phyloP scores from a whole-genome alignment of 192 early-diverging fungal species.

The Linderina pennispora region DNA sequence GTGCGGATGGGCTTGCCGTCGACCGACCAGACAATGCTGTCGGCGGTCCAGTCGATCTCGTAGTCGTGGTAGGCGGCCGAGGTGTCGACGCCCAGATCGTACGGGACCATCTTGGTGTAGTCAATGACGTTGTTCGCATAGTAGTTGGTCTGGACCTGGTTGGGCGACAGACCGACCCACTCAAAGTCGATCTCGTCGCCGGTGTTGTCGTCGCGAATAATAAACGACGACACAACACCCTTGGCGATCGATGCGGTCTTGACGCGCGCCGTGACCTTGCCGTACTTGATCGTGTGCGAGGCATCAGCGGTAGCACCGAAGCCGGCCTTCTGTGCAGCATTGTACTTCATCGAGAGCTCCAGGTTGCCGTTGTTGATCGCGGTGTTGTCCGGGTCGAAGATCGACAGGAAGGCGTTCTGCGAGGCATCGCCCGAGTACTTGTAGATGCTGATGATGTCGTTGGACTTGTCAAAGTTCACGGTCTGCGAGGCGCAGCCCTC shows the following conservation, averaged over 20 bases:
- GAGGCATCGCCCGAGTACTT: conserved; percentile 19
- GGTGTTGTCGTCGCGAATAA: conserved; percentile 41
- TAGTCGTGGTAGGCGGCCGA: conserved; percentile 52
- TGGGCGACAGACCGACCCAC: conserved; percentile 53
- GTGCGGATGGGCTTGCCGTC: conserved; percentile 50
- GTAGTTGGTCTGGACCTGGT: conserved; percentile 59
- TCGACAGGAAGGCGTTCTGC: conserved; percentile 43
- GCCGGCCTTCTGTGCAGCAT: conserved; percentile 46
- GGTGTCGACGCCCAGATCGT: conserved; percentile 37
- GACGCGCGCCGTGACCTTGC: conserved; percentile 51
- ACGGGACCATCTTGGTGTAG: conserved; percentile 45
- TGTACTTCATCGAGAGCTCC: conserved; percentile 29
- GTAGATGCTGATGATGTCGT: conserved; percentile 20
- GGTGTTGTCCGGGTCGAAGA: conserved; percentile 35
- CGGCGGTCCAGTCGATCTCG: conserved; percentile 54
- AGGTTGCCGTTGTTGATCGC: conserved; percentile 13
- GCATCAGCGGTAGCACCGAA: conserved; percentile 50
- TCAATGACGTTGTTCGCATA: conserved; percentile 52
- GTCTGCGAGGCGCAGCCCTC: conserved; percentile 26
- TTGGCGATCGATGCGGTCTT: conserved; percentile 47
- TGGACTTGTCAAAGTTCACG: conserved; percentile 26
- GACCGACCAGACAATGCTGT: conserved; percentile 52
- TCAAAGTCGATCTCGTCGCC: conserved; percentile 68
- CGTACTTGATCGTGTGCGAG: conserved; percentile 50
- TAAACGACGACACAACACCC: conserved; percentile 56